Evolutionary conservation across 2,329 filamentous ascomycete genomes (phyloP), one percentile per base, ranked within the genome.

Genomic region (Colletotrichum agaves): DNA sequence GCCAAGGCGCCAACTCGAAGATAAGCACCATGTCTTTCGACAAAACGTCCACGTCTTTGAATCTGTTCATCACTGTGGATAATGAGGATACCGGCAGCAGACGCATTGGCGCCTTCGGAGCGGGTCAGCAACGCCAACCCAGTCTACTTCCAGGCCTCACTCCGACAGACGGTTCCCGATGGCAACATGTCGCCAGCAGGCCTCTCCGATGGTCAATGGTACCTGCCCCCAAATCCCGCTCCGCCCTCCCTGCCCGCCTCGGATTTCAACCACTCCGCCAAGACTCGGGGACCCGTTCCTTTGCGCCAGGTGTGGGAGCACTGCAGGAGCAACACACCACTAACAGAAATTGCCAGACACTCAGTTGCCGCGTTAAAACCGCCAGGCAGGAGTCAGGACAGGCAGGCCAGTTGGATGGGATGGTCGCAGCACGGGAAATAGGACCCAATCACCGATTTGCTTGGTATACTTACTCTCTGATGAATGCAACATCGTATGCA

Each of bases 1-100:
- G 64, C 64, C 64, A 67, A 67, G 64, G 44, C 64, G 46, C 60
- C 60, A 67, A 55, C 21, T 21, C n/a, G 27, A 33, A 23, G 39
- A 61, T 61, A 61, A 52, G 58, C 58, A 61, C 58, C 58, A 33
- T 50, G 21, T 61, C 35, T 17, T 59, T 31, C 46, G 21, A 19
- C 44, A 11, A 60, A 31, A 19, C 33, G 17, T 41, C 17, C 33
- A 31, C 55, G 23, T 23, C 31, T 17, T 39, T 37, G 31, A 37
- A 21, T 53, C 12, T 37, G 21, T 53, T 35, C 31, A 53, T 17
- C 19, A 31, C 23, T 39, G 50, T 35, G 50, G 50, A 37, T 53
- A 15, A 6, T 37, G 33, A 3, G 17, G 7, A 53, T 15, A 27
- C 33, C 37, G 7, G 39, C 50, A 55, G 23, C 23, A 4, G 23